Conservation (phyloP, 2,329 filamentous ascomycete genomes). For the Ceratocystis eucalypticola region DNA sequence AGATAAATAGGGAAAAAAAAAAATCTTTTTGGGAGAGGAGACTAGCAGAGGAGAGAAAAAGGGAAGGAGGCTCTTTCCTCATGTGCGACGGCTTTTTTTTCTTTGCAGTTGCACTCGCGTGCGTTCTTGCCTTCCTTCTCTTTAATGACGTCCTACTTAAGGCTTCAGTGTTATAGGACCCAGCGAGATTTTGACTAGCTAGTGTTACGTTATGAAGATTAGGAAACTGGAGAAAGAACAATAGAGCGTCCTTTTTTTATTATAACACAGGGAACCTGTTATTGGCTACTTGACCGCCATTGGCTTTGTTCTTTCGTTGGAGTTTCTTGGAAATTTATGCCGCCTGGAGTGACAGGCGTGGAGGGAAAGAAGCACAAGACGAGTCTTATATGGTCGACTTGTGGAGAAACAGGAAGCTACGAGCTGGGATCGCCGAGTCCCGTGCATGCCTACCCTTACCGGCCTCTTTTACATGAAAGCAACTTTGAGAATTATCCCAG, state of each 20-base stretch:
- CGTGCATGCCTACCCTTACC: background rate
- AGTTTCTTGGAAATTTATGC: background rate
- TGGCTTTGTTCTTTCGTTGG: background rate
- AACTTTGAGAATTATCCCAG: too few relatives aligned
- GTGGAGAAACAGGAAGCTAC: background rate
- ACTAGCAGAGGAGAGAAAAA: background rate
- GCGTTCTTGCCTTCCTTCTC: background rate
- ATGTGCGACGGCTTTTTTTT: background rate
- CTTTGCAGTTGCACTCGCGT: background rate
- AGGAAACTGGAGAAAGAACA: background rate
- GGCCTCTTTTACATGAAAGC: background rate
- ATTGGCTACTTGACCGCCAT: background rate
- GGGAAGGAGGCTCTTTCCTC: background rate
- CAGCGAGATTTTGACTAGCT: background rate
- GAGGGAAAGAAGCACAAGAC: background rate
- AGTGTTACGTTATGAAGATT: conserved; percentile 1
- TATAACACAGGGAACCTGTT: background rate
- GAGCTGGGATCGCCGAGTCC: background rate
- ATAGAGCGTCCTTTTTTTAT: background rate
- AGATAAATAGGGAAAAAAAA: too few relatives aligned
- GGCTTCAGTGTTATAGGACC: background rate
- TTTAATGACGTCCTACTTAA: background rate
- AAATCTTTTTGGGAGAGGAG: background rate
- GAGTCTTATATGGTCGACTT: background rate
- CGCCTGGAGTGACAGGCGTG: background rate